These are phyloP conservation scores for Cucurbita ficifolia DNA, from an alignment of 306 rosid species.

Conservation along the genomic window DNA sequence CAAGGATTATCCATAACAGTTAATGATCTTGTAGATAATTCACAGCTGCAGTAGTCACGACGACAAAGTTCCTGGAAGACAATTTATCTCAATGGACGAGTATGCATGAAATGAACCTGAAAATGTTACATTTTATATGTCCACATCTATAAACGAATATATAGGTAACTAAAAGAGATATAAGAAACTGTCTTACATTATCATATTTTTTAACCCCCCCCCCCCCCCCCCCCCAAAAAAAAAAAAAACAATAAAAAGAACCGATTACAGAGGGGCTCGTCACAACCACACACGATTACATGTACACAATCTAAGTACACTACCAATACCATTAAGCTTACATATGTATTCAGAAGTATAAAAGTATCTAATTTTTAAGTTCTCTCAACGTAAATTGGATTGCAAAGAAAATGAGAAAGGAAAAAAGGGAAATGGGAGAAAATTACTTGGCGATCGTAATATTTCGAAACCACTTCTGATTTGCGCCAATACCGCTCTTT, in stretches of 20 bases:
- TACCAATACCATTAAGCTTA: not conserved
- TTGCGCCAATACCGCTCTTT: conserved; percentile 15
- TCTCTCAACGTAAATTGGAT: not conserved
- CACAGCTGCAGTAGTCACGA: conserved; percentile 12
- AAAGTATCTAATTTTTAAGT: not conserved
- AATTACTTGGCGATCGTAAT: conserved; percentile 17
- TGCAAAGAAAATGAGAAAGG: not conserved
- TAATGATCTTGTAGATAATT: conserved; percentile 1
- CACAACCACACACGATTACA: not conserved
- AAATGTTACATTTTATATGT: not conserved
- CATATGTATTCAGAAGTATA: not conserved
- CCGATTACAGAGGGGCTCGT: not conserved
- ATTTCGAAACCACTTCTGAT: conserved; percentile 13
- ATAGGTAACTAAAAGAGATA: not conserved
- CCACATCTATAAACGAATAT: not conserved
- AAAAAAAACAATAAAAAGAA: not conserved
- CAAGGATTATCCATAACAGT: conserved; percentile 5
- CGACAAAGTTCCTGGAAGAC: conserved; percentile 24
- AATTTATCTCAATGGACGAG: not conserved
- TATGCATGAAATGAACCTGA: not conserved
- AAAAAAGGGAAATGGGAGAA: conserved; percentile 1
- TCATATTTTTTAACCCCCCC: not conserved
- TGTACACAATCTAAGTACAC: not conserved
- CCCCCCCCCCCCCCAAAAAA: too few relatives aligned
- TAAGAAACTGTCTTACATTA: not conserved